Evolutionary conservation across 2,329 filamentous ascomycete genomes (phyloP), one percentile per base, ranked within the genome.

Genomic region (Trichoderma harzianum): DNA sequence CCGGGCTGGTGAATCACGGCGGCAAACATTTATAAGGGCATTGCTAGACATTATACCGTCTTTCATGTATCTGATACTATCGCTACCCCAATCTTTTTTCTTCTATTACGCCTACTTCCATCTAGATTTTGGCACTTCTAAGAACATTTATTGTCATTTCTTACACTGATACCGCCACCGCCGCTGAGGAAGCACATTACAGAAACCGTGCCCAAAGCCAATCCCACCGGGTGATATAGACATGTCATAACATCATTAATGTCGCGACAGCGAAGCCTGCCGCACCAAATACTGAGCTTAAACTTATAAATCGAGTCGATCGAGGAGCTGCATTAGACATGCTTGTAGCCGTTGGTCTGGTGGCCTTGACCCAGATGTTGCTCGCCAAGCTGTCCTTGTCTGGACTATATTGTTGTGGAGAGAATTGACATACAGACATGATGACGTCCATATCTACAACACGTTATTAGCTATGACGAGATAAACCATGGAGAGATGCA

Each of bases 361-460:
- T 74, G 3, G 82, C 82, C 69, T 78, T 75, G 6, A 84, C 82
- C 8, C 73, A 74, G 14, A 84, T 71, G 21, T 80, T 79, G 36
- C 80, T 73, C 30, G 76, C 82, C 21, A 78, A 70, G 8, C 71
- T 75, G 70, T 83, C 81, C 43, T 79, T 74, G 28, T 73, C 75
- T 0, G 76, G 76, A 6, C 75, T 76, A 71, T 82, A 83, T 39
- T 77, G 65, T 6, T 73, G 32, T 7, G 73, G 57, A 3, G 77
- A 51, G 55, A 83, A 83, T 68, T 78, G 78, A 74, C 82, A 84
- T 11, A 76, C 75, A 7, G 74, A 69, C 76, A 83, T 78, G 71
- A 84, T 82, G 7, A 79, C 72, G 16, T 80, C 73, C 73, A 83
- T 77, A n/a, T 80, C 82, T 84, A 11, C 7, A 55, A n/a, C 1